phyloP scores from a whole-genome alignment of 2,329 filamentous ascomycete species.

The Canariomyces notabilis region DNA sequence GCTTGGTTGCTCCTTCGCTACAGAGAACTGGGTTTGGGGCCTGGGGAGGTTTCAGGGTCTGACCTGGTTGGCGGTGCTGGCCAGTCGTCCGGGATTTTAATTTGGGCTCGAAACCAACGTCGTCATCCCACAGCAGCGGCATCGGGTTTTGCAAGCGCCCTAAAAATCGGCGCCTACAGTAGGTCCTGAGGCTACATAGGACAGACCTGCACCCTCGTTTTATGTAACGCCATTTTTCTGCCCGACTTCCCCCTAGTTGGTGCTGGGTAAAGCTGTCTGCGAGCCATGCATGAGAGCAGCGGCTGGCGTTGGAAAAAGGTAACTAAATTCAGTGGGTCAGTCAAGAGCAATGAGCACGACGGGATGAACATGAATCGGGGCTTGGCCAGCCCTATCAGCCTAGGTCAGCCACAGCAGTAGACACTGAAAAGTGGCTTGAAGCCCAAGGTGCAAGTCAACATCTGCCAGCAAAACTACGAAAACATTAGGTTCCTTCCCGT shows the following conservation, averaged over 20 bases:
- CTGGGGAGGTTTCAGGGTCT: constrained; percentile 23
- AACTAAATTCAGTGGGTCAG: too few relatives aligned
- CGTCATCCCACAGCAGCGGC: constrained; percentile 24
- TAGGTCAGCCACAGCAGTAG: too few relatives aligned
- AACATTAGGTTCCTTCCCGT: too few relatives aligned
- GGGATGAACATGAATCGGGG: too few relatives aligned
- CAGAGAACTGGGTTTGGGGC: constrained; percentile 9
- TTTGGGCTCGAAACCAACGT: constrained; percentile 27
- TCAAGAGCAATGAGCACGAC: too few relatives aligned
- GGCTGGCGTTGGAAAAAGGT: neutral
- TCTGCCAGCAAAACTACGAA: too few relatives aligned
- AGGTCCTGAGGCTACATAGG: neutral
- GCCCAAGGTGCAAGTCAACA: too few relatives aligned
- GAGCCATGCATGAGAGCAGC: neutral
- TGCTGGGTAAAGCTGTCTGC: too few relatives aligned
- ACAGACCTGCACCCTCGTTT: neutral
- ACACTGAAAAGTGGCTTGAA: too few relatives aligned
- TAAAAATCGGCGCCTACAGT: constrained; percentile 5
- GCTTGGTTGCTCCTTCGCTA: constrained; percentile 8
- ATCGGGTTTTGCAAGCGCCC: constrained; percentile 4
- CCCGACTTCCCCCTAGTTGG: too few relatives aligned
- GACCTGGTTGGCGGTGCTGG: constrained; percentile 17
- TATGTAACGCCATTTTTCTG: constrained; percentile 1
- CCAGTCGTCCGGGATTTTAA: constrained; percentile 23
- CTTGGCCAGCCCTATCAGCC: too few relatives aligned